Conservation (phyloP, 2,329 filamentous ascomycete species). For the Knoxdaviesia capensis region DNA sequence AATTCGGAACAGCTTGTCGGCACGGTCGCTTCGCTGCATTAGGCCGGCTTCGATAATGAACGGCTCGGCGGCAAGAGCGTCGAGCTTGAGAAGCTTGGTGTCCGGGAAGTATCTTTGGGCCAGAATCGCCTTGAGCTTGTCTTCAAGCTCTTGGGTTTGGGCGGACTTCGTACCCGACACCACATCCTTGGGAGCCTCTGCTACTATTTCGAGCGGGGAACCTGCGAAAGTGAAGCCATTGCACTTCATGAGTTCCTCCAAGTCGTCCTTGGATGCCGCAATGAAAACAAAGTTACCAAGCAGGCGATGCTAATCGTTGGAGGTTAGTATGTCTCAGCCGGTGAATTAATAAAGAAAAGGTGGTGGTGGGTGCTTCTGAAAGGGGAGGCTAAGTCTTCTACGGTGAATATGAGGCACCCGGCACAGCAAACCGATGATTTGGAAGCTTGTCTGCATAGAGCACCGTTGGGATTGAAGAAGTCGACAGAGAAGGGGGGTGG, state of each 20-base stretch:
- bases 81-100: conserved; percentile 64
- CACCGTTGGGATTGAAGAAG: no score
- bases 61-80: conserved; percentile 52
- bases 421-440: no score
- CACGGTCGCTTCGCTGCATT: conserved; percentile 48
- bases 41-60: conserved; percentile 56
- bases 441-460: no score
- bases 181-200: conserved; percentile 16
- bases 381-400: no score
- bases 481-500: conserved; percentile 13
- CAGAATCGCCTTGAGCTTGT: conserved; percentile 51
- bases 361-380: no score
- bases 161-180: conserved; percentile 17
- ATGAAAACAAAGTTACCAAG: conserved; percentile 52
- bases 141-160: conserved; percentile 39
- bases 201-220: conserved; percentile 33
- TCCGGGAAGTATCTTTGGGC: conserved; percentile 50
- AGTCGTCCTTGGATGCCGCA: conserved; percentile 42
- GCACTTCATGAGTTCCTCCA: conserved; percentile 43
- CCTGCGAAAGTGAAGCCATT: conserved; percentile 52
- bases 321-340: conserved; percentile 39
- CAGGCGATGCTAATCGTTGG: conserved; percentile 39
- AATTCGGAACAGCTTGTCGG: conserved; percentile 78
- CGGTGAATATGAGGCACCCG: no score
- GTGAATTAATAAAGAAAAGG: no score